A percentile compares a stretch with the other conserved stretches of the same genome.
Evolutionary conservation across 192 early-diverging fungal genomes (phyloP).

Genomic region (Chytriomyces hyalinus): DNA sequence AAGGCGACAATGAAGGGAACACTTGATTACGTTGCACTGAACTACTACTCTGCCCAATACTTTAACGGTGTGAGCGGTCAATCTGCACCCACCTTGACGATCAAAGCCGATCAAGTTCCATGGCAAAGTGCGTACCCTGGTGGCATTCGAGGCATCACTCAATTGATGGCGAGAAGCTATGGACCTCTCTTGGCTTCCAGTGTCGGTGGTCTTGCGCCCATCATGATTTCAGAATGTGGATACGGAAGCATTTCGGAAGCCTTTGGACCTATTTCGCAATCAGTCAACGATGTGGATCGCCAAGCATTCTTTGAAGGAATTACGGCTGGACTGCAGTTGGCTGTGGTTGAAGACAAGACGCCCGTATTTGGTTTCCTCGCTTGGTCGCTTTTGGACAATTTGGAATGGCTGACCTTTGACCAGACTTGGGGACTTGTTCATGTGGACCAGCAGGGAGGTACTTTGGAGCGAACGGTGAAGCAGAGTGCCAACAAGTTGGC

Average conservation of each 20-base stretch:
- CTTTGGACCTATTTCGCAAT: not conserved
- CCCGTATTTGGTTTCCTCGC: conserved; percentile 42
- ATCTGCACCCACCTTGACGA: conserved; percentile 1
- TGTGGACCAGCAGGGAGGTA: not conserved
- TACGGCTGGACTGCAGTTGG: conserved; percentile 21
- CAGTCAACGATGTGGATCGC: conserved; percentile 23
- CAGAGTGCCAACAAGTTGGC: conserved; percentile 2
- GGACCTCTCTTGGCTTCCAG: conserved; percentile 21
- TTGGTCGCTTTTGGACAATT: conserved; percentile 54
- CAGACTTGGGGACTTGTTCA: conserved; percentile 1
- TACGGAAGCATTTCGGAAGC: conserved; percentile 15
- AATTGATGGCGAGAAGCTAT: not conserved
- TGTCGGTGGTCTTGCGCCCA: conserved; percentile 5
- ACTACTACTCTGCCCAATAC: conserved; percentile 49
- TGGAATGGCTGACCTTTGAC: conserved; percentile 43
- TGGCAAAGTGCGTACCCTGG: conserved; percentile 13
- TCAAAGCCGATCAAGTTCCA: not conserved
- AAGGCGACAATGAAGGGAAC: conserved; percentile 45
- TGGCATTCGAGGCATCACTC: conserved; percentile 2
- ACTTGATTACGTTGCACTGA: conserved; percentile 45
- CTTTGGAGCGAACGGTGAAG: conserved; percentile 14
- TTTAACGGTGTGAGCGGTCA: conserved; percentile 6
- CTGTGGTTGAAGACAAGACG: conserved; percentile 31
- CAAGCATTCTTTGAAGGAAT: conserved; percentile 46
- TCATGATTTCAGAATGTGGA: conserved; percentile 28